phyloP scores from a whole-genome alignment of 106 monocot genomes.

The Dioscorea alata region DNA sequence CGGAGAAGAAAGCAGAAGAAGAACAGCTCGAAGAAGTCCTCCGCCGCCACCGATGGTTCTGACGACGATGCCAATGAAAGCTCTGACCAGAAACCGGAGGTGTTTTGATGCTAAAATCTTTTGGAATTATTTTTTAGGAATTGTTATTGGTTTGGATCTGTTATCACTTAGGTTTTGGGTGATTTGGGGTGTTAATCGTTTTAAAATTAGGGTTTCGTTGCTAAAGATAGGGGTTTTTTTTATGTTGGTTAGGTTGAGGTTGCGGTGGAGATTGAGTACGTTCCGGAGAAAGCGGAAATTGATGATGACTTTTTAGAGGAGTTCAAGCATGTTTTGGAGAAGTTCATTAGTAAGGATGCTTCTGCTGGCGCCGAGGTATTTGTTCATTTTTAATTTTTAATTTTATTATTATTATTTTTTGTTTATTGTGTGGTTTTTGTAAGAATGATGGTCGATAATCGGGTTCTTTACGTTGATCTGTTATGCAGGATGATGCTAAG shows the following conservation, averaged over 20 bases:
- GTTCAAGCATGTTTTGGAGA: constrained; percentile 80
- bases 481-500: constrained; percentile 48
- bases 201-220: not conserved
- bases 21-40: constrained; percentile 34
- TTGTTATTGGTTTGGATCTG: not conserved
- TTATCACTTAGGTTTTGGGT: not conserved
- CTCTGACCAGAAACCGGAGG: constrained; percentile 46
- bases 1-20: constrained; percentile 92
- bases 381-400: not conserved
- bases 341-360: constrained; percentile 64
- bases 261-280: constrained; percentile 78
- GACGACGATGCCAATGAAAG: constrained; percentile 20
- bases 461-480: not conserved
- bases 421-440: not conserved
- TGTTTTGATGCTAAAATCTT: constrained; percentile 3
- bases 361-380: constrained; percentile 43
- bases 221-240: not conserved
- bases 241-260: constrained; percentile 35
- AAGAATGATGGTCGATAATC: too few relatives aligned
- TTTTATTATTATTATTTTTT: not conserved
- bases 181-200: not conserved
- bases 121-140: not conserved
- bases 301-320: constrained; percentile 59
- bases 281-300: constrained; percentile 79
- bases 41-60: constrained; percentile 3